Conservation (phyloP, 2,329 filamentous ascomycete genomes). For the Gliomastix tumulicola region DNA sequence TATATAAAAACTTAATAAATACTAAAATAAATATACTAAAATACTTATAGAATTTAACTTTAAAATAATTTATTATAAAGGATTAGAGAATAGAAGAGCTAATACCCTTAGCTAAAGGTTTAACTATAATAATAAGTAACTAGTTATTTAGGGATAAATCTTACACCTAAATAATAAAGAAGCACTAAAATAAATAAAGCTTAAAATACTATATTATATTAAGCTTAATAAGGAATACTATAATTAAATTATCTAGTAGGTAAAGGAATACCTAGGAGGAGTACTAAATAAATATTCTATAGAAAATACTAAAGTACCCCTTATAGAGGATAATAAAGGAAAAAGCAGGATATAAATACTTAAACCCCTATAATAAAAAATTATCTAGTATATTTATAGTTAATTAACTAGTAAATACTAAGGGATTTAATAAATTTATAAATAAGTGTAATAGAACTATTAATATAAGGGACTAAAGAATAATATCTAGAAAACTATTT, state of each 20-base stretch:
- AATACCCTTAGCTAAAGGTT: background rate
- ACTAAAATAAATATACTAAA: no score
- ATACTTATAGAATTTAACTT: background rate
- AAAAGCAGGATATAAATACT: conserved; percentile 1
- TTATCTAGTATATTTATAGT: conserved; percentile 6
- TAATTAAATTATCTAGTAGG: background rate
- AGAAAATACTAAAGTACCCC: no score
- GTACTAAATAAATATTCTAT: background rate
- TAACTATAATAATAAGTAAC: background rate
- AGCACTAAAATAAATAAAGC: background rate
- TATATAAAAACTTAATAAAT: conserved; percentile 1
- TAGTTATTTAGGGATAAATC: background rate
- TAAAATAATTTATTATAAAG: no score
- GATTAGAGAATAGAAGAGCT: background rate
- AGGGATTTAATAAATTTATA: background rate
- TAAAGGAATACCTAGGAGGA: background rate
- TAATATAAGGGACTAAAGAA: background rate
- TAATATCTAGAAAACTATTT: no score
- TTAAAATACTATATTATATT: background rate
- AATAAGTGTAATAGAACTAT: background rate
- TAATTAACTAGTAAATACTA: conserved; percentile 7
- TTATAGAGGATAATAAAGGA: background rate
- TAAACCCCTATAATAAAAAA: background rate
- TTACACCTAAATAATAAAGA: background rate
- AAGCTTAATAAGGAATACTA: background rate